A percentile compares a stretch with the other conserved stretches of the same genome.
These are phyloP conservation scores for Rhynchospora tenuis DNA, from an alignment of 176 grass and related monocot species.

Conservation along the genomic window DNA sequence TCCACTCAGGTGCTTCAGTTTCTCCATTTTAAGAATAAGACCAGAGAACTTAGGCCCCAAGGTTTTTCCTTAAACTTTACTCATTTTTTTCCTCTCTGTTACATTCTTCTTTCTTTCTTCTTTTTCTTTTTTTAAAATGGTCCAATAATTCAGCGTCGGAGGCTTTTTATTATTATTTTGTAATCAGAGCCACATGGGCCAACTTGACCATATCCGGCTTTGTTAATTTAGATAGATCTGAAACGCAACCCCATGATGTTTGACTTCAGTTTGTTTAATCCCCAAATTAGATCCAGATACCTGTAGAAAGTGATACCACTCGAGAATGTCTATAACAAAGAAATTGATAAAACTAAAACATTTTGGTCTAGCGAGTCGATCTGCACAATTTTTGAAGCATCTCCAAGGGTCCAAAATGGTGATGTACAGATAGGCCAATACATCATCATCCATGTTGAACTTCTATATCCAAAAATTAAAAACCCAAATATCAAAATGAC, in stretches of 20 bases:
- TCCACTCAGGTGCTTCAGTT: conserved; percentile 44
- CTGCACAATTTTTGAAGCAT: too few relatives aligned
- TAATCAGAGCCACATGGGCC: neutral
- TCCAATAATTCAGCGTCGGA: too few relatives aligned
- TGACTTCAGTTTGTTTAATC: neutral
- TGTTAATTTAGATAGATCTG: neutral
- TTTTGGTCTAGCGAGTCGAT: too few relatives aligned
- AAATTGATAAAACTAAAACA: too few relatives aligned
- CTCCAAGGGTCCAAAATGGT: too few relatives aligned
- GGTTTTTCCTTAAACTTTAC: conserved; percentile 14
- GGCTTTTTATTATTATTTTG: neutral
- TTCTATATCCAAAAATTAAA: too few relatives aligned
- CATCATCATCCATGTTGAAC: too few relatives aligned
- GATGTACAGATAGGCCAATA: too few relatives aligned
- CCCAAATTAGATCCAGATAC: neutral
- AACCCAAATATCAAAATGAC: too few relatives aligned
- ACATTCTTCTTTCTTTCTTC: neutral
- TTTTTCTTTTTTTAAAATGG: neutral
- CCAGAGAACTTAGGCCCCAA: conserved; percentile 30
- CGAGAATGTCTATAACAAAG: too few relatives aligned
- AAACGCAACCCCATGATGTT: neutral
- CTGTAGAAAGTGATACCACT: too few relatives aligned
- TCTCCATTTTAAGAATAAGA: conserved; percentile 50
- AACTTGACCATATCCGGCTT: neutral
- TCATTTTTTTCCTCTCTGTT: neutral